Conservation (phyloP, 2,329 filamentous ascomycete species). For the Decorospora gaudefroyi region DNA sequence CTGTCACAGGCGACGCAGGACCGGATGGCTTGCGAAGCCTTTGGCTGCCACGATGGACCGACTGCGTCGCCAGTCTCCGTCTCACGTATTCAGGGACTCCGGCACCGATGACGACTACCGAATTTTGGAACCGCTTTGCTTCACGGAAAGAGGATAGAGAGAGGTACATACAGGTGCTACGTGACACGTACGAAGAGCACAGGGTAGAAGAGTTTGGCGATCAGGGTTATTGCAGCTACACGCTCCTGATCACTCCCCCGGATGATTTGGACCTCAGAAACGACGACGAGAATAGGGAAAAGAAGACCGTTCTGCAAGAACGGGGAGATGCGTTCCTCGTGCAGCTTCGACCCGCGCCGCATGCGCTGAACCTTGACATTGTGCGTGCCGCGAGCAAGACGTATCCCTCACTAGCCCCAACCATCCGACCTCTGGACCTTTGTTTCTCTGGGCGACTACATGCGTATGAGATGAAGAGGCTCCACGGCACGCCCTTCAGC, state of each 20-base stretch:
- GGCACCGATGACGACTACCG: neutral
- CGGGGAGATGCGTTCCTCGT: slow-evolving; percentile 18
- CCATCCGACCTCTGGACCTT: slow-evolving; percentile 11
- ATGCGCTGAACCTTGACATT: slow-evolving; percentile 30
- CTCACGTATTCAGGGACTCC: neutral
- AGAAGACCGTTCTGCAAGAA: neutral
- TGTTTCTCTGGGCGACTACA: slow-evolving; percentile 16
- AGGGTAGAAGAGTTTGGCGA: slow-evolving; percentile 12
- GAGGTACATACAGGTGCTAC: slow-evolving; percentile 6
- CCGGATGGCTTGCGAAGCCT: slow-evolving; percentile 10
- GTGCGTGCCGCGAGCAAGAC: slow-evolving; percentile 21
- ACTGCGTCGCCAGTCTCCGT: neutral
- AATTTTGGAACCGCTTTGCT: slow-evolving; percentile 9
- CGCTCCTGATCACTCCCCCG: slow-evolving; percentile 8
- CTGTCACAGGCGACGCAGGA: slow-evolving; percentile 7
- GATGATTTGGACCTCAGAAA: neutral
- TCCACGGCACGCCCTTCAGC: slow-evolving; percentile 33
- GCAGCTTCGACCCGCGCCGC: slow-evolving; percentile 35
- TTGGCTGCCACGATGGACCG: neutral
- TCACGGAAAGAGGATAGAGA: neutral
- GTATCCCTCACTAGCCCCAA: slow-evolving; percentile 35
- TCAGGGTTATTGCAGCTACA: slow-evolving; percentile 21
- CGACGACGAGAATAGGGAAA: neutral
- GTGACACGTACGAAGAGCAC: slow-evolving; percentile 3
- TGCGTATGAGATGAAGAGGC: slow-evolving; percentile 34